Evolutionary conservation across 805 yeast species (phyloP).

Genomic region (Wickerhamia fluorescens): DNA sequence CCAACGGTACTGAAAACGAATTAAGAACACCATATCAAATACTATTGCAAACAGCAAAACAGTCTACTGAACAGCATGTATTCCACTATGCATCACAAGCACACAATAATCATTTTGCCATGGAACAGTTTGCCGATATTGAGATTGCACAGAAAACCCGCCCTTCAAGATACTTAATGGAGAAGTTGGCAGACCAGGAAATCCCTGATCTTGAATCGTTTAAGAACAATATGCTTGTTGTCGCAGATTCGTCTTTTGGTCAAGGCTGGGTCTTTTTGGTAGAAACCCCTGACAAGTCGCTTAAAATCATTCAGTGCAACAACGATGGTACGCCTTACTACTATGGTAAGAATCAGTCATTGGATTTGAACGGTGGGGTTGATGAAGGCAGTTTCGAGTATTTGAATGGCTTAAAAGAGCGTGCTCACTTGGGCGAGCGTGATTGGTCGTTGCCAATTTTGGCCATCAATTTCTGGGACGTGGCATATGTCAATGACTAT

Average conservation of each 20-base stretch:
- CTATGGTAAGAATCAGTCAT: slow-evolving; percentile 58
- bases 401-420: slow-evolving; percentile 35
- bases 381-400: slow-evolving; percentile 46
- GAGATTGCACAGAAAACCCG: slow-evolving; percentile 24
- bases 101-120: slow-evolving; percentile 86
- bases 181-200: slow-evolving; percentile 28
- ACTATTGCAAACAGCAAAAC: slow-evolving; percentile 56
- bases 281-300: slow-evolving; percentile 54
- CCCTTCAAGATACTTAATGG: slow-evolving; percentile 33
- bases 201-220: slow-evolving; percentile 41
- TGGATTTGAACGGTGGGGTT: slow-evolving; percentile 73
- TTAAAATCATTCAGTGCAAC: slow-evolving; percentile 49
- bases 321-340: slow-evolving; percentile 77
- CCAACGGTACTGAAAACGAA: slow-evolving; percentile 77
- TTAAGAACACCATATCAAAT: slow-evolving; percentile 69
- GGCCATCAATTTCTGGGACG: slow-evolving; percentile 81
- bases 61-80: slow-evolving; percentile 56
- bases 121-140: slow-evolving; percentile 49
- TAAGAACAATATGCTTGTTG: slow-evolving; percentile 40
- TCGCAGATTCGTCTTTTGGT: slow-evolving; percentile 49
- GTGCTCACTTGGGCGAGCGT: slow-evolving; percentile 33
- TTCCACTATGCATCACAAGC: slow-evolving; percentile 88
- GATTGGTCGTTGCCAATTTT: slow-evolving; percentile 71
- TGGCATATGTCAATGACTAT: slow-evolving; percentile 78
- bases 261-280: slow-evolving; percentile 75